These are phyloP conservation scores for Trametes cubensis DNA, from an alignment of 768 basidiomycete species.

Conservation along the genomic window DNA sequence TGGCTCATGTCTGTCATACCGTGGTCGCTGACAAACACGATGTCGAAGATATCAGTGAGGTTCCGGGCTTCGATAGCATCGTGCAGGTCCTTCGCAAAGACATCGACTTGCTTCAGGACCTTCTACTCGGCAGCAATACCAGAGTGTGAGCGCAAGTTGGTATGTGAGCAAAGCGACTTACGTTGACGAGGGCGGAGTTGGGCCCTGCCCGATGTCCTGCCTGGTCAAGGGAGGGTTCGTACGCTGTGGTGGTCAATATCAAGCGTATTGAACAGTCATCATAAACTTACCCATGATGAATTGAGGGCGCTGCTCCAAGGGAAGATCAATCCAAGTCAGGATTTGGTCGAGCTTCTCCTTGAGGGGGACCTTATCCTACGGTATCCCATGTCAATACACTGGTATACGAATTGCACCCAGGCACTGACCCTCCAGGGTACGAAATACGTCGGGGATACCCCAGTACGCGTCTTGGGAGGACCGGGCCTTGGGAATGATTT, in stretches of 20 bases:
- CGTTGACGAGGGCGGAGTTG: conserved; percentile 69
- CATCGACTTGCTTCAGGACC: conserved; percentile 69
- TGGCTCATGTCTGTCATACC: conserved; percentile 92
- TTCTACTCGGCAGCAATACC: conserved; percentile 41
- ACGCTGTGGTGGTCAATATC: conserved; percentile 48
- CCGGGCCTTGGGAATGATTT: conserved; percentile 64
- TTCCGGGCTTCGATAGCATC: conserved; percentile 67
- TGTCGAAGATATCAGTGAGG: conserved; percentile 79
- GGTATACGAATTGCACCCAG: not conserved
- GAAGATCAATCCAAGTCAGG: conserved; percentile 81
- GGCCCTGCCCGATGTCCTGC: conserved; percentile 78
- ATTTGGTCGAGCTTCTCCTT: conserved; percentile 76
- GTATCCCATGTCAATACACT: not conserved
- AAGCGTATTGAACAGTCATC: not conserved
- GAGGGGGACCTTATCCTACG: conserved; percentile 61
- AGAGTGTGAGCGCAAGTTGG: not conserved
- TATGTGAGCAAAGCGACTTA: conserved; percentile 36
- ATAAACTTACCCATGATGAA: conserved; percentile 61
- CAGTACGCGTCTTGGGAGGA: conserved; percentile 69
- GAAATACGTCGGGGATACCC: conserved; percentile 71
- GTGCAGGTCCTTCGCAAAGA: conserved; percentile 73
- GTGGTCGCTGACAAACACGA: conserved; percentile 89
- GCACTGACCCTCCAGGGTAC: conserved; percentile 70
- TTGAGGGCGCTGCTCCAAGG: conserved; percentile 69
- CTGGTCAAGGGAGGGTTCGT: conserved; percentile 86